Conservation (phyloP, 1,284 basidiomycete genomes). For the Cystobasidium sp. region DNA sequence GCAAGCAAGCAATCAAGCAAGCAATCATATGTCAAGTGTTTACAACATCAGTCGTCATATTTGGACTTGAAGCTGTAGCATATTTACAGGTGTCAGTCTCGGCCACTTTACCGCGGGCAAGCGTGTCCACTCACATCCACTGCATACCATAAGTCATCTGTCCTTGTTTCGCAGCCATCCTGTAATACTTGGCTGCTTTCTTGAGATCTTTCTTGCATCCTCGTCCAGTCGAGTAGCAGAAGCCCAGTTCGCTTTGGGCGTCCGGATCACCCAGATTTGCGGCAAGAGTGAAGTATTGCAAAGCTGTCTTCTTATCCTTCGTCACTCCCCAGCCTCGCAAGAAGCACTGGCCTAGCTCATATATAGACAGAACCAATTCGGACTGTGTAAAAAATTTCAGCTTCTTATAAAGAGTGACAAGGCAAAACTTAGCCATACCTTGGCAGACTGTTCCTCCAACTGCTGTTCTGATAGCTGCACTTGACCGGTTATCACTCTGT, state of each 20-base stretch:
- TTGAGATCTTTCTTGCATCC: slow-evolving; percentile 87
- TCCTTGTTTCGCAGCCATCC: slow-evolving; percentile 79
- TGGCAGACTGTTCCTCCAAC: slow-evolving; percentile 58
- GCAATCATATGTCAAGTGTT: too few species aligned
- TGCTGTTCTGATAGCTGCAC: slow-evolving; percentile 56
- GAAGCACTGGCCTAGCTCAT: slow-evolving; percentile 90
- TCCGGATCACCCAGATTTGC: slow-evolving; percentile 82
- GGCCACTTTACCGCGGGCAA: not conserved
- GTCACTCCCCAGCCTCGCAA: slow-evolving; percentile 86
- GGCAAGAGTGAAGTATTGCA: slow-evolving; percentile 74
- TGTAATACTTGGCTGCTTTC: slow-evolving; percentile 85
- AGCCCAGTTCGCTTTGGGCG: slow-evolving; percentile 79
- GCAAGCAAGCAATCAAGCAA: not conserved
- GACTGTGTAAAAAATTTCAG: slow-evolving; percentile 59
- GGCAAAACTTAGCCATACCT: slow-evolving; percentile 54
- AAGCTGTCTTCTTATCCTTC: slow-evolving; percentile 75
- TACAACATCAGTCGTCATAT: slow-evolving; percentile 31
- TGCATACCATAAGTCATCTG: slow-evolving; percentile 73
- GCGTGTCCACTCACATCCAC: slow-evolving; percentile 34
- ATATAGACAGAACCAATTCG: slow-evolving; percentile 84
- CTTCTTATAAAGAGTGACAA: not conserved
- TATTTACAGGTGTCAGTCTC: not conserved
- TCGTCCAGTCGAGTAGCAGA: slow-evolving; percentile 80
- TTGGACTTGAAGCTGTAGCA: slow-evolving; percentile 33
- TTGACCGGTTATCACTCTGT: slow-evolving; percentile 60